Evolutionary conservation across 345 rosid species (phyloP).

Genomic region (Salix suchowensis): DNA sequence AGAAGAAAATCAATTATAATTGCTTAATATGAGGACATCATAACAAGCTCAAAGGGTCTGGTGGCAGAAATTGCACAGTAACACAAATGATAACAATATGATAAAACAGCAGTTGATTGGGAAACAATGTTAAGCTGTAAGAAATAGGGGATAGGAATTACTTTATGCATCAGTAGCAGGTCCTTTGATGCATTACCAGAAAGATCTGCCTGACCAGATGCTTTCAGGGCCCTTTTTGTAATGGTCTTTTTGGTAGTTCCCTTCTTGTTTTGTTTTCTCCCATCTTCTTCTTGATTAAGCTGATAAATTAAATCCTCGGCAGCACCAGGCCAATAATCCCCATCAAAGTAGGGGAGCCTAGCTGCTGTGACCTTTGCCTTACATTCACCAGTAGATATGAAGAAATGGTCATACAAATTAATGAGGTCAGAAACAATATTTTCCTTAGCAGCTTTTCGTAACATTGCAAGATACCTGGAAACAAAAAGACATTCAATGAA

Average conservation of each 20-base stretch:
- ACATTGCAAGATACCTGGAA: constrained; percentile 85
- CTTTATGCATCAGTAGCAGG: constrained; percentile 91
- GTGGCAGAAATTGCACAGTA: neutral
- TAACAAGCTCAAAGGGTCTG: neutral
- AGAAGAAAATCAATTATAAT: neutral
- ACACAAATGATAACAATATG: neutral
- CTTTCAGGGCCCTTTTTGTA: constrained; percentile 94
- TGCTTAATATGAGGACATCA: neutral
- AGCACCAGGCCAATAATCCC: constrained; percentile 99
- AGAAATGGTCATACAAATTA: constrained; percentile 90
- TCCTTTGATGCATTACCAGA: constrained; percentile 87
- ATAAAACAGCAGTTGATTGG: neutral
- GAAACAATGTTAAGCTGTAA: constrained; percentile 6
- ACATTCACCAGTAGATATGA: constrained; percentile 73
- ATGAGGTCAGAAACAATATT: constrained; percentile 74
- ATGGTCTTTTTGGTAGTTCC: constrained; percentile 75
- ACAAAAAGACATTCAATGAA: neutral
- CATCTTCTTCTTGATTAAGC: constrained; percentile 93
- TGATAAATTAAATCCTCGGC: constrained; percentile 92
- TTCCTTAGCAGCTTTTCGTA: constrained; percentile 84
- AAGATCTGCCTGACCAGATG: constrained; percentile 92
- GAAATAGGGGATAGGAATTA: constrained; percentile 29
- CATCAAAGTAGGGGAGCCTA: constrained; percentile 98
- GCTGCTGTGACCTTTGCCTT: constrained; percentile 95
- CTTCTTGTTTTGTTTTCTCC: constrained; percentile 82